phyloP scores from a whole-genome alignment of 2,329 filamentous ascomycete genomes.

The Penicillium sp. region DNA sequence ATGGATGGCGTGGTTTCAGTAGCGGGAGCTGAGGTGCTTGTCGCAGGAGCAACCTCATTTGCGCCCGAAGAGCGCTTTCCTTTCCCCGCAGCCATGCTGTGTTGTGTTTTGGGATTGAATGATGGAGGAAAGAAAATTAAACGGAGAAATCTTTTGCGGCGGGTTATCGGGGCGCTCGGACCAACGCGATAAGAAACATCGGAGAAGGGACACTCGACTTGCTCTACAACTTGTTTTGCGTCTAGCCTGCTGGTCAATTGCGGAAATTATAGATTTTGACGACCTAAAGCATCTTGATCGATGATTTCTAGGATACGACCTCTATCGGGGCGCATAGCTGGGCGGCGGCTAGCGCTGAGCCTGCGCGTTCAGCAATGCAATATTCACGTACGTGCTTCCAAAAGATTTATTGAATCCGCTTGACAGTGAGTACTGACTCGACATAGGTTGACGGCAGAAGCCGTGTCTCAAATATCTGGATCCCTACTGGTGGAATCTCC shows the following conservation, averaged over 20 bases:
- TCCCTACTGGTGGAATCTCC: constrained; percentile 62
- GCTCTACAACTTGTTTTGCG: constrained; percentile 8
- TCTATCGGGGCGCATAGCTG: constrained; percentile 19
- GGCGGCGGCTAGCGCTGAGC: constrained; percentile 8
- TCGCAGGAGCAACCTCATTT: constrained; percentile 12
- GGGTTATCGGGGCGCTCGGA: constrained; percentile 22
- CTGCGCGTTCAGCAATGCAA: constrained; percentile 25
- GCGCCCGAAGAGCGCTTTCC: constrained; percentile 28
- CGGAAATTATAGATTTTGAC: constrained; percentile 1
- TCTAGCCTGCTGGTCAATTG: not conserved
- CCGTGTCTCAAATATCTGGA: constrained; percentile 68
- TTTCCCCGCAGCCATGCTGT: constrained; percentile 34
- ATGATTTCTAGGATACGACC: constrained; percentile 25
- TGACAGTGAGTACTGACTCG: constrained; percentile 8
- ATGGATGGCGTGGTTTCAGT: constrained; percentile 20
- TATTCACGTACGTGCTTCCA: constrained; percentile 31
- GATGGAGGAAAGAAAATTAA: constrained; percentile 16
- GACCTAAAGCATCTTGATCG: not conserved
- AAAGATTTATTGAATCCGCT: not conserved
- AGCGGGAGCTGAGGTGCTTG: constrained; percentile 13
- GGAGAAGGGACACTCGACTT: constrained; percentile 4
- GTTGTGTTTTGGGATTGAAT: constrained; percentile 10
- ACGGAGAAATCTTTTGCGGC: constrained; percentile 25
- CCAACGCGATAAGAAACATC: constrained; percentile 20
- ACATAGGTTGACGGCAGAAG: constrained; percentile 48